phyloP scores from a whole-genome alignment of 2,329 filamentous ascomycete species.

The Penicillium corylophilum region DNA sequence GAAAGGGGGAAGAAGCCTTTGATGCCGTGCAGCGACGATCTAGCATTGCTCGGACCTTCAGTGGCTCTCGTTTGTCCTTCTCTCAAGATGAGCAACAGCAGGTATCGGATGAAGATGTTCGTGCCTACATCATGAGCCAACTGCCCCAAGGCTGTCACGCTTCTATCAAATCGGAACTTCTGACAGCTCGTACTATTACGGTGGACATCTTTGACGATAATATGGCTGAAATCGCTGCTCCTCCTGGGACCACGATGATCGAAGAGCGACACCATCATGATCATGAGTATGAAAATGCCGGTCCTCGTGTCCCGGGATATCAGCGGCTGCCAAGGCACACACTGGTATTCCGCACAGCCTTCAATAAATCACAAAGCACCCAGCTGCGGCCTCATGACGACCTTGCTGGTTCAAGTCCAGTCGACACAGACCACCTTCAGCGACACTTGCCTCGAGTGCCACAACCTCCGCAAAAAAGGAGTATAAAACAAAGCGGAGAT shows the following conservation, averaged over 20 bases:
- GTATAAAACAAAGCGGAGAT: not conserved
- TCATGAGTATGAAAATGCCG: conserved; percentile 32
- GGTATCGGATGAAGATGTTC: conserved; percentile 47
- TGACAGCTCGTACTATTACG: conserved; percentile 48
- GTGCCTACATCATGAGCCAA: conserved; percentile 49
- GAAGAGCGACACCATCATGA: conserved; percentile 51
- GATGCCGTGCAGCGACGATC: conserved; percentile 40
- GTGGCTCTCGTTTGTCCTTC: conserved; percentile 30
- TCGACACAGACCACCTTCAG: conserved; percentile 3
- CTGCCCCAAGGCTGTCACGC: conserved; percentile 44
- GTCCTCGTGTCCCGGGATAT: conserved; percentile 45
- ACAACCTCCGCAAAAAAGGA: not conserved
- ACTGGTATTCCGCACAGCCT: conserved; percentile 46
- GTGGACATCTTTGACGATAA: conserved; percentile 48
- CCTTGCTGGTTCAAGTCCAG: not conserved
- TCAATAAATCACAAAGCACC: conserved; percentile 41
- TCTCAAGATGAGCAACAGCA: conserved; percentile 38
- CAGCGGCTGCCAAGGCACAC: conserved; percentile 41
- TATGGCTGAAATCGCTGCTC: conserved; percentile 43
- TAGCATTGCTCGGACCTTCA: conserved; percentile 23
- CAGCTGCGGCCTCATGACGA: conserved; percentile 30
- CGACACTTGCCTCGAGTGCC: not conserved
- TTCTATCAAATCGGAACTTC: conserved; percentile 43
- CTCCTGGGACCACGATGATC: conserved; percentile 47
- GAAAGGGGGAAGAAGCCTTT: conserved; percentile 37